phyloP scores from a whole-genome alignment of 1,284 basidiomycete species.

The Earliella scabrosa region DNA sequence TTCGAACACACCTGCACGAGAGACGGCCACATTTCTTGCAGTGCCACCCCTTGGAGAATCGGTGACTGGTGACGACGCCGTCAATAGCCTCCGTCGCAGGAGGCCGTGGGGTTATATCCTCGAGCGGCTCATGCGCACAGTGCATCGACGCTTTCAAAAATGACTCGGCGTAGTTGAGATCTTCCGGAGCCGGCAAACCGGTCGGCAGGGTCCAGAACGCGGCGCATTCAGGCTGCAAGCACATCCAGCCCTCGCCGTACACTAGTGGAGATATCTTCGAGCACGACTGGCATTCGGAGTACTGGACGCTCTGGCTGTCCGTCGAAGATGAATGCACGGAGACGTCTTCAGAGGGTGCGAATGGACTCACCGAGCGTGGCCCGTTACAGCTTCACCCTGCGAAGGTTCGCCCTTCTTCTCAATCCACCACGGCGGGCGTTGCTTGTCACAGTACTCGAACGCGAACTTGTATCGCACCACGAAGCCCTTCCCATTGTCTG shows the following conservation, averaged over 20 bases:
- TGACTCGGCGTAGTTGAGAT: constrained; percentile 48
- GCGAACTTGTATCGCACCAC: constrained; percentile 78
- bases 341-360: neutral
- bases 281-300: constrained; percentile 18
- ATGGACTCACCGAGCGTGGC: neutral
- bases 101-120: constrained; percentile 38
- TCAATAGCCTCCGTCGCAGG: constrained; percentile 34
- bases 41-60: constrained; percentile 71
- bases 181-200: constrained; percentile 33
- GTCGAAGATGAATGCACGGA: neutral
- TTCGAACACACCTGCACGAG: constrained; percentile 61
- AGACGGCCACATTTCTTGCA: constrained; percentile 69
- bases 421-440: constrained; percentile 67
- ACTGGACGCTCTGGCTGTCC: neutral
- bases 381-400: too few relatives aligned
- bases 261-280: constrained; percentile 49
- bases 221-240: constrained; percentile 58
- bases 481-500: constrained; percentile 46
- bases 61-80: constrained; percentile 51
- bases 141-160: constrained; percentile 47
- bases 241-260: constrained; percentile 62
- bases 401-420: too few relatives aligned
- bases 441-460: constrained; percentile 78
- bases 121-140: constrained; percentile 21
- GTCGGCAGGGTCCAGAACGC: constrained; percentile 53